phyloP scores from a whole-genome alignment of 345 rosid genomes.

The Murraya paniculata region DNA sequence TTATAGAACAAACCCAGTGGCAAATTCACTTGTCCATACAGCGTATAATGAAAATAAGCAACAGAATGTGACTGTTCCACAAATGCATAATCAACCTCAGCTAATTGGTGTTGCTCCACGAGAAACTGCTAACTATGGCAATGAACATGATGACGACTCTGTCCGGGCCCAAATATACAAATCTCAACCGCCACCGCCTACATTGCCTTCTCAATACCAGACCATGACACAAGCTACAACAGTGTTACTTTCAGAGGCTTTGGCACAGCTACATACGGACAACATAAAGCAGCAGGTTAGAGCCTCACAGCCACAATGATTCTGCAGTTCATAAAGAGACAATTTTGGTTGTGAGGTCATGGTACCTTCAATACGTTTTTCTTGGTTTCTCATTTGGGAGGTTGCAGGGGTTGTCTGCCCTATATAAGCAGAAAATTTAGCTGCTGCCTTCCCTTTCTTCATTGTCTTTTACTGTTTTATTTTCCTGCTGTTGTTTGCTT shows the following conservation, averaged over 20 bases:
- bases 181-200: constrained; percentile 80
- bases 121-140: constrained; percentile 31
- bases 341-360: constrained; percentile 17
- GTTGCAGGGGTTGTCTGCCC: not conserved
- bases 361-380: constrained; percentile 4
- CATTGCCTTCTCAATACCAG: constrained; percentile 47
- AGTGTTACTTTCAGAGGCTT: constrained; percentile 44
- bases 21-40: constrained; percentile 18
- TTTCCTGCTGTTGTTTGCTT: not conserved
- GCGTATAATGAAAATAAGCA: constrained; percentile 25
- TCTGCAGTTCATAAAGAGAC: constrained; percentile 12
- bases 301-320: constrained; percentile 25
- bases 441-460: not conserved
- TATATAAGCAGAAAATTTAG: not conserved
- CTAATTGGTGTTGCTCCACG: constrained; percentile 28
- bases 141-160: constrained; percentile 51
- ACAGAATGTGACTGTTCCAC: constrained; percentile 24
- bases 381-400: constrained; percentile 1
- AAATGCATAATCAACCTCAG: constrained; percentile 36
- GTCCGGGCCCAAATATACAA: constrained; percentile 65
- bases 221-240: constrained; percentile 41
- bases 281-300: constrained; percentile 32
- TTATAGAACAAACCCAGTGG: constrained; percentile 25
- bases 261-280: constrained; percentile 41
- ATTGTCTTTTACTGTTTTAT: not conserved